Base-by-base conservation (phyloP, 192 early-diverging fungal species). In the Backusella psychrophila region DNA sequence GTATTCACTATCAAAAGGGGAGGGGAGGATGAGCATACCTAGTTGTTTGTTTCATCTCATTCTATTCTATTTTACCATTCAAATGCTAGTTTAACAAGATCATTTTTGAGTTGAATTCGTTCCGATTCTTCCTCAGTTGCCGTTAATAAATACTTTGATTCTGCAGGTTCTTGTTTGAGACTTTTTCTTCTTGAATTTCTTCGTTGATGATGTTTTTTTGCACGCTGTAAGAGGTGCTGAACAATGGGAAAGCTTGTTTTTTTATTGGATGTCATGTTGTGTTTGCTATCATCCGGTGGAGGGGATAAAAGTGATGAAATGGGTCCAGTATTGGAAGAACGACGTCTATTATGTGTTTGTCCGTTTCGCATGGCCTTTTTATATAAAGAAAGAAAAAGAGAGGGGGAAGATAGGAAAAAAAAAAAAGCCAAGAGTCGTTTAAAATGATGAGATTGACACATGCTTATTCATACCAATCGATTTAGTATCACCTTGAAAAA, bases 31-130 rank as follows among this genome's bases (percentile, higher is more conserved):
- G 3, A 33, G 33, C 3, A 33, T 33, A 3, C 33, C 31, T n/a
- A 31, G 31, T 31, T 31, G 2, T 31, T 31, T 31, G 31, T 31
- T 31, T 31, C n/a, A n/a, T 31, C 31, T 31, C 31, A 1, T 31
- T 33, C 33, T 33, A 33, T 33, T 33, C 2, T 33, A 33, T 33
- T 33, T 33, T 79, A 79, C 78, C 72, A 66, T 31, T 79, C 66
- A 56, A 79, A 79, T 4, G 78, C 78, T 15, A 79, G 33, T 26
- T 79, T 79, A 6, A 79, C 72, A 7, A 79, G 36, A 11, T 79
- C 78, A 53, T 79, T 79, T 44, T 79, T 73, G 2, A 73, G 19
- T 69, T 79, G 72, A 8, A 79, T 52, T 52, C 78, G 73, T 35
- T 79, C 78, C 9, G 39, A 66, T 66, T 79, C 78, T 5, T 70